A percentile compares a stretch with the other conserved stretches of the same genome.
Conservation (phyloP, 768 basidiomycete genomes). For the Pleurotus platypus region DNA sequence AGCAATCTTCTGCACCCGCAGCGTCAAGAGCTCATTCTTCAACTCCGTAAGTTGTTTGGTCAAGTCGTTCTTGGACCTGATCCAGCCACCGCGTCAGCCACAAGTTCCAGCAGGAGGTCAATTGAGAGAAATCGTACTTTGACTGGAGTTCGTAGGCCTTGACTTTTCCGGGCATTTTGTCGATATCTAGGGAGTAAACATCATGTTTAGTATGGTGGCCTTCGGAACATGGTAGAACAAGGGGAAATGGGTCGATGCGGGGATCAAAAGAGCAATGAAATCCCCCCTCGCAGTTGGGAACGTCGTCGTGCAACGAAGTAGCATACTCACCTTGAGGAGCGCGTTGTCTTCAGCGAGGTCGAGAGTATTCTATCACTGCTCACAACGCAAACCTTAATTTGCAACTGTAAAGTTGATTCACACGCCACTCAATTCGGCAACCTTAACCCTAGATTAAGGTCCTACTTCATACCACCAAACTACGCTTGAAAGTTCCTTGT, state of each 20-base stretch:
- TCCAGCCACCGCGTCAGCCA: conserved; percentile 9
- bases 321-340: conserved; percentile 40
- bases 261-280: no score
- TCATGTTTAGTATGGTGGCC: not conserved
- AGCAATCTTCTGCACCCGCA: conserved; percentile 98
- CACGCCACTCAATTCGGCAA: not conserved
- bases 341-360: conserved; percentile 33
- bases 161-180: conserved; percentile 85
- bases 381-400: conserved; percentile 4
- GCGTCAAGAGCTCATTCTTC: conserved; percentile 89
- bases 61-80: conserved; percentile 95
- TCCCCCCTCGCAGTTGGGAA: not conserved
- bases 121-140: conserved; percentile 55
- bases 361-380: not conserved
- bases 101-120: not conserved
- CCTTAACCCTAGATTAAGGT: not conserved
- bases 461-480: not conserved
- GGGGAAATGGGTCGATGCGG: not conserved
- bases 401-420: conserved; percentile 8
- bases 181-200: conserved; percentile 11
- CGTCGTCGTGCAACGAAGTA: not conserved
- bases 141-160: conserved; percentile 96
- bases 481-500: conserved; percentile 17
- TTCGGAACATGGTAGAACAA: not conserved
- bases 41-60: conserved; percentile 89